Evolutionary conservation across 768 basidiomycete genomes (phyloP).

Genomic region (Pisolithus marmoratus): DNA sequence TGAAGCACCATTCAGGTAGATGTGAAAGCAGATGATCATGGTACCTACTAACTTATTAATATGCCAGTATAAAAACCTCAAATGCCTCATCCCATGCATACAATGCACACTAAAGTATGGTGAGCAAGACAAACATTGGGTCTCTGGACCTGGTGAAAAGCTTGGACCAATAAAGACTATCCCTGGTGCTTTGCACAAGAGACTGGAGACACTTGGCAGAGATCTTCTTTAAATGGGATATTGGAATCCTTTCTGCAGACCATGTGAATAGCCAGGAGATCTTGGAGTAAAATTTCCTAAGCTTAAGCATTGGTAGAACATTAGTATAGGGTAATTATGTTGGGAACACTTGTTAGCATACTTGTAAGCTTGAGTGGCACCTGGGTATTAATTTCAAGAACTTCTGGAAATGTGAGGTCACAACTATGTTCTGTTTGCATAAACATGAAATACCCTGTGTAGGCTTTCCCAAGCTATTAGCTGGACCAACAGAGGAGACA

Average conservation of each 20-base stretch:
- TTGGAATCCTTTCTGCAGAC: constrained; percentile 21
- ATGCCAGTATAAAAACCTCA: constrained; percentile 45
- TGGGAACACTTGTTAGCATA: constrained; percentile 2
- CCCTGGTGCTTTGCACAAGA: constrained; percentile 27
- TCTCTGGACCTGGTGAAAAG: constrained; percentile 26
- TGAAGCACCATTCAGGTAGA: constrained; percentile 13
- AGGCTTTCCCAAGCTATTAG: background rate
- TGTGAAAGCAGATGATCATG: background rate
- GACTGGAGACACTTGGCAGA: constrained; percentile 24
- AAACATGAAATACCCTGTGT: background rate
- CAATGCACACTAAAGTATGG: constrained; percentile 52
- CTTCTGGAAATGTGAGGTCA: background rate
- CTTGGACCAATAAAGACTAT: constrained; percentile 34
- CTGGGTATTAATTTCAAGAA: constrained; percentile 30
- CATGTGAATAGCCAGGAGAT: constrained; percentile 37
- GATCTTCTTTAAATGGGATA: constrained; percentile 19
- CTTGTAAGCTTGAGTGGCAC: constrained; percentile 23
- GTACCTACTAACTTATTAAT: constrained; percentile 43
- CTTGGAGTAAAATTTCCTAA: constrained; percentile 24
- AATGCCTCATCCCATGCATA: constrained; percentile 61
- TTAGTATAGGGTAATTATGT: background rate
- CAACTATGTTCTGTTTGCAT: background rate
- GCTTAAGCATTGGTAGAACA: constrained; percentile 4
- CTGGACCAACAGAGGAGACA: background rate
- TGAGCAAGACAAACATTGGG: constrained; percentile 29